These are phyloP conservation scores for Colletotrichum lini DNA, from an alignment of 2,329 filamentous ascomycete species.

Conservation along the genomic window DNA sequence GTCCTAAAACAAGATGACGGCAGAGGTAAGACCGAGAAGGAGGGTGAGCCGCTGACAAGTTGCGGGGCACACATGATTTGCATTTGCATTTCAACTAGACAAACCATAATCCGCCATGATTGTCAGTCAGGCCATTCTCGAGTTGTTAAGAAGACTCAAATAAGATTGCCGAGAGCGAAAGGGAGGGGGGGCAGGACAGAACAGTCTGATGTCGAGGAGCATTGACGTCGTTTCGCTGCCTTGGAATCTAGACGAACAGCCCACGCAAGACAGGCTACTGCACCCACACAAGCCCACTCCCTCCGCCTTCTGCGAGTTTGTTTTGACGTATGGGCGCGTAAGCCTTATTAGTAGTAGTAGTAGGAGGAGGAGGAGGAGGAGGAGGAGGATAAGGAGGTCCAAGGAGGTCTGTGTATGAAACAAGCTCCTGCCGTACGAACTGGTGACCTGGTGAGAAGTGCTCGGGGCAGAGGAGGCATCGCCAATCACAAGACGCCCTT, in stretches of 20 bases:
- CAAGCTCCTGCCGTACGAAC: background rate
- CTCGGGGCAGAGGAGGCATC: background rate
- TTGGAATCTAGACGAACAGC: background rate
- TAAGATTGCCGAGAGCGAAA: background rate
- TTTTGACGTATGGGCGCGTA: background rate
- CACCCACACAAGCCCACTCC: constrained; percentile 17
- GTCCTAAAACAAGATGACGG: too few species aligned
- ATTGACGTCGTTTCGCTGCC: constrained; percentile 11
- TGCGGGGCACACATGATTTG: too few species aligned
- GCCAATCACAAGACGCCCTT: background rate
- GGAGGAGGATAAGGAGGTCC: background rate
- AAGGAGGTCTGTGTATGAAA: constrained; percentile 12
- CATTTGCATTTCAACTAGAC: too few species aligned
- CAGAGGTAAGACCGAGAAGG: too few species aligned
- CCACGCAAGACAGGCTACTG: constrained; percentile 24
- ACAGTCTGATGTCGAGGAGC: background rate
- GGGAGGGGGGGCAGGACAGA: background rate
- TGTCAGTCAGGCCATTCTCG: too few species aligned
- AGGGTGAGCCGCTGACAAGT: too few species aligned
- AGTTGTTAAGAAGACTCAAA: too few species aligned
- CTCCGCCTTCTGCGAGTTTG: background rate
- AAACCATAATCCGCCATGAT: too few species aligned
- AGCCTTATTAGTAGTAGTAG: too few species aligned
- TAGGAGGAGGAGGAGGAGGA: background rate
- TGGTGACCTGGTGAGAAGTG: background rate